Base-by-base conservation (phyloP, 495 filamentous ascomycete genomes). In the Xylaria castorea region DNA sequence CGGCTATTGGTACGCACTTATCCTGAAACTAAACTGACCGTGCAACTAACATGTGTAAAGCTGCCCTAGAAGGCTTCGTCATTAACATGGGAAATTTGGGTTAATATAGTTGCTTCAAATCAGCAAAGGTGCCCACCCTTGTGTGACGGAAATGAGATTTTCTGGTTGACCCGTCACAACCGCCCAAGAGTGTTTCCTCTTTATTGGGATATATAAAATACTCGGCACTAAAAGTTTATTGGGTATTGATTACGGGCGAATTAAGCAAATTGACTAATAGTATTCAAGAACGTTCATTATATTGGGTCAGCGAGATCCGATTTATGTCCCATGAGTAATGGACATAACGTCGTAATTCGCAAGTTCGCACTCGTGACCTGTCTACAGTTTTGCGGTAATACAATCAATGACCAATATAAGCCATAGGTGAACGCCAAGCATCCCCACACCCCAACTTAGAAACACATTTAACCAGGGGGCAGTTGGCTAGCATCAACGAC, bases 401-500 rank as follows among this genome's bases (percentile, higher is more conserved):
- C 68, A 62, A 18, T 30, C 32, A 76, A 69, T 60, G 69, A 72
- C 63, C 53, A 48, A 74, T 74, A 74, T 62, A 73, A 44, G 20
- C 46, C 57, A 70, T 40, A 60, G 42, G 73, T 55, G 25, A 78
- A 78, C 74, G 76, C 76, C 76, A 68, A 66, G 8, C 42, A 67
- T 63, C 63, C 53, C 40, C 36, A n/a, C 66, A 63, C 3, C 51
- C 34, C 50, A 5, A 8, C 38, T 38, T 5, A 58, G 34, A 48
- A 34, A 71, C 38, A 18, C 30, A 34, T 34, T 89, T 92, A 99
- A 80, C 96, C 96, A 70, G 96, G 96, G 68, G 96, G 96, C 34
- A 99, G 89, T 67, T 93, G 89, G 87, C 93, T 97, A 73, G 91
- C 91, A 83, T 99, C 96, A 30, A 99, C 95, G 76, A 98, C 89